phyloP scores from a whole-genome alignment of 495 filamentous ascomycete species.

The Hyaloscypha finlandica region DNA sequence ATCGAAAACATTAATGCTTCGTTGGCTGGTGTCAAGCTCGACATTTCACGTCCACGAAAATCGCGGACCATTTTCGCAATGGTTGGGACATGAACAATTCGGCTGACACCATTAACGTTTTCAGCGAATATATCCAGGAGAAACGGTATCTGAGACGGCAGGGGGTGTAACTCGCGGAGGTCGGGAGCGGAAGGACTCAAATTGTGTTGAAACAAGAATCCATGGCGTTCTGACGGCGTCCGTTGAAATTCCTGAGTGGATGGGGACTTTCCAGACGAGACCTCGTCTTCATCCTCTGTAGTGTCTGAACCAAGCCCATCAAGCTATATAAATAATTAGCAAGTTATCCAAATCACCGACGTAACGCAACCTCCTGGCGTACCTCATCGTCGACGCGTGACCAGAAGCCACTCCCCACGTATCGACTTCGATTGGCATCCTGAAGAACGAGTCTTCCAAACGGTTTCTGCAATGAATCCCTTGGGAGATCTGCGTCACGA shows the following conservation, averaged over 20 bases:
- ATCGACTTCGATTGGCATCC: constrained; percentile 12
- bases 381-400: constrained; percentile 17
- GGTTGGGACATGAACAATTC: constrained; percentile 55
- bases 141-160: constrained; percentile 54
- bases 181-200: constrained; percentile 36
- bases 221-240: constrained; percentile 51
- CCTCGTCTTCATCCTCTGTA: constrained; percentile 43
- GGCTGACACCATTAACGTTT: constrained; percentile 53
- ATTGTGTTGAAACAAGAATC: constrained; percentile 55
- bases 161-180: constrained; percentile 48
- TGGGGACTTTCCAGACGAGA: constrained; percentile 32
- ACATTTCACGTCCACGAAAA: constrained; percentile 37
- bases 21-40: constrained; percentile 43
- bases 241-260: constrained; percentile 44
- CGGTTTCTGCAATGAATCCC: constrained; percentile 14
- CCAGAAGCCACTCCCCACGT: constrained; percentile 19
- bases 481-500: constrained; percentile 16
- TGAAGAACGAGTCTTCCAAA: constrained; percentile 17
- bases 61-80: constrained; percentile 47
- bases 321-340: constrained; percentile 38
- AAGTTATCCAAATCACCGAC: constrained; percentile 42
- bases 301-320: constrained; percentile 37
- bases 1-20: constrained; percentile 63
- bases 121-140: constrained; percentile 52
- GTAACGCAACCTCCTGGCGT: constrained; percentile 27